Conservation (phyloP, 2,329 filamentous ascomycete species). For the Aspergillus proliferans region DNA sequence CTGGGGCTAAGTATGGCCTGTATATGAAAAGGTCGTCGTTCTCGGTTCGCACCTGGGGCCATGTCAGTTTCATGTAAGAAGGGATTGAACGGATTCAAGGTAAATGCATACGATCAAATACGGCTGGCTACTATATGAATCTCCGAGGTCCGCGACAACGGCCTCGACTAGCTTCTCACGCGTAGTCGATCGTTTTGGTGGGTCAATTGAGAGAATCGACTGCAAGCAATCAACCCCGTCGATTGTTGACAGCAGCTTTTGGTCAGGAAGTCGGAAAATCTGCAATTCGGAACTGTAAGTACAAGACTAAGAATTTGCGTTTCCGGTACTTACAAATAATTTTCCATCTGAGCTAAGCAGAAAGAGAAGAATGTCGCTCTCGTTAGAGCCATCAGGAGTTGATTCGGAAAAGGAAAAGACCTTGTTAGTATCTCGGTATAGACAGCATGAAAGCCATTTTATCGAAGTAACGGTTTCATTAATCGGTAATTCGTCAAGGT, state of each 20-base stretch:
- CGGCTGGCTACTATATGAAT: constrained; percentile 61
- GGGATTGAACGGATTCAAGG: not conserved
- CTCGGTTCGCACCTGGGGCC: constrained; percentile 61
- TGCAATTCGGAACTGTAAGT: constrained; percentile 29
- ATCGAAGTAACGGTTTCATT: constrained; percentile 53
- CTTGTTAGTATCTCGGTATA: constrained; percentile 65
- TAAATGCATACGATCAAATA: constrained; percentile 66
- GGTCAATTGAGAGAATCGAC: constrained; percentile 66
- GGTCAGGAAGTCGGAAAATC: constrained; percentile 70
- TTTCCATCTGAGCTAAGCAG: constrained; percentile 69
- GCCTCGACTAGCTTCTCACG: constrained; percentile 74
- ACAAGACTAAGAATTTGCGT: not conserved
- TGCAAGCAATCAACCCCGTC: constrained; percentile 74
- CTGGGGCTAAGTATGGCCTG: constrained; percentile 59
- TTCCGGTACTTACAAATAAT: constrained; percentile 57
- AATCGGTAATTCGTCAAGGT: constrained; percentile 74
- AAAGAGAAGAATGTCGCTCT: constrained; percentile 63
- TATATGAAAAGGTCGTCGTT: constrained; percentile 83
- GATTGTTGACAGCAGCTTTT: constrained; percentile 67
- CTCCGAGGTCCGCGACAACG: constrained; percentile 77
- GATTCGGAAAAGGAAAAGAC: constrained; percentile 43
- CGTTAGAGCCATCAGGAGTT: constrained; percentile 11
- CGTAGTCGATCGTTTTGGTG: constrained; percentile 61
- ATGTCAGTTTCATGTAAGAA: not conserved
- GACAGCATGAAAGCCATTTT: constrained; percentile 75